Conservation (phyloP, 2,329 filamentous ascomycete genomes). For the Hirsutella rhossiliensis region DNA sequence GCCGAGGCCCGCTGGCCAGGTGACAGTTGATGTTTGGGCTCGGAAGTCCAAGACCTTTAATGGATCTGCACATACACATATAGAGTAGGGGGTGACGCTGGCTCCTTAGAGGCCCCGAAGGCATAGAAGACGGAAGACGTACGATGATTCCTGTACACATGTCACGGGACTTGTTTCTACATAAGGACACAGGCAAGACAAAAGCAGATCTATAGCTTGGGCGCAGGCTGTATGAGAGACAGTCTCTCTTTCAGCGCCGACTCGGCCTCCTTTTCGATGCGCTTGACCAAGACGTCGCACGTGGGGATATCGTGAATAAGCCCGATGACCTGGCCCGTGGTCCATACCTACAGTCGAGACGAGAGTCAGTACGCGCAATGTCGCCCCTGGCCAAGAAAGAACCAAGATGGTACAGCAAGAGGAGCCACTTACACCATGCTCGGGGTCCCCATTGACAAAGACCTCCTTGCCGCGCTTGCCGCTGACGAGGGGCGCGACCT, state of each 20-base stretch:
- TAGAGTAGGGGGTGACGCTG: too few species aligned
- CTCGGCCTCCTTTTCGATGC: conserved; percentile 69
- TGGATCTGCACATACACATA: too few species aligned
- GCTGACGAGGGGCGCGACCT: conserved; percentile 77
- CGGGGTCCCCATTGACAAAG: conserved; percentile 81
- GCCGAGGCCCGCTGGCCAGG: too few species aligned
- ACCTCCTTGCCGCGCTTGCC: conserved; percentile 86
- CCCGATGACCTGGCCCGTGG: conserved; percentile 88
- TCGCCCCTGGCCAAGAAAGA: too few species aligned
- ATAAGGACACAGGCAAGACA: neutral
- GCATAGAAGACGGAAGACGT: too few species aligned
- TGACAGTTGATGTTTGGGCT: too few species aligned
- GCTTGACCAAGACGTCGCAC: conserved; percentile 53
- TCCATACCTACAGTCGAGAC: conserved; percentile 66
- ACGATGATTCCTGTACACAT: neutral
- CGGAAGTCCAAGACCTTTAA: too few species aligned
- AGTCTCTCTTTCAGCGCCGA: conserved; percentile 49
- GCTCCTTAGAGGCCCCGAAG: too few species aligned
- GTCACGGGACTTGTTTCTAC: neutral
- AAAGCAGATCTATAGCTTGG: conserved; percentile 40
- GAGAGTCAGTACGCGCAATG: conserved; percentile 6
- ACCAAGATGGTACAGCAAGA: too few species aligned
- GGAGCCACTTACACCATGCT: conserved; percentile 62
- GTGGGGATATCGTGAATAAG: conserved; percentile 75
- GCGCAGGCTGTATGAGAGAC: conserved; percentile 39